A percentile compares a stretch with the other conserved stretches of the same genome.
These are phyloP conservation scores for Malus orientalis DNA, from an alignment of 306 rosid species.

Conservation along the genomic window DNA sequence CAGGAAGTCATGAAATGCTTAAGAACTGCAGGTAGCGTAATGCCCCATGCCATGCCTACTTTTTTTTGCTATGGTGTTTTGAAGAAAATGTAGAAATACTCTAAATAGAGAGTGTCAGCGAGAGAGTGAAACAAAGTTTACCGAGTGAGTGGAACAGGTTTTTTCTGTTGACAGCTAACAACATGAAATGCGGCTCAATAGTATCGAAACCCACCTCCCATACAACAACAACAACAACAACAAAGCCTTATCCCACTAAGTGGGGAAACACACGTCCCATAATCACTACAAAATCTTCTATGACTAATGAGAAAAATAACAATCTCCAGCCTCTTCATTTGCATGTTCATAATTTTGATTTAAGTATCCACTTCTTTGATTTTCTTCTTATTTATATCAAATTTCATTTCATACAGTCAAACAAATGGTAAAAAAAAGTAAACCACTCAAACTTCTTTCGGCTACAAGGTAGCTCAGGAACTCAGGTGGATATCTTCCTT, in stretches of 20 bases:
- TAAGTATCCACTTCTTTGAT: background rate
- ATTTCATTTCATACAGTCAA: background rate
- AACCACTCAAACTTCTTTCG: background rate
- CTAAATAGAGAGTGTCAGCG: background rate
- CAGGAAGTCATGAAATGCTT: conserved; percentile 2
- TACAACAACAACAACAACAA: too few species aligned
- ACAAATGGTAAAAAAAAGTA: background rate
- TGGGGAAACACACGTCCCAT: background rate
- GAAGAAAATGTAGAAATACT: background rate
- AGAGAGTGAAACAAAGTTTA: background rate
- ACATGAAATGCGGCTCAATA: background rate
- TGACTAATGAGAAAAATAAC: background rate
- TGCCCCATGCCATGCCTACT: background rate
- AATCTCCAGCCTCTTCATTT: background rate
- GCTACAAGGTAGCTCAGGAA: background rate
- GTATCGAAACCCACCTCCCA: background rate
- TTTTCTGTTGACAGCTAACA: background rate
- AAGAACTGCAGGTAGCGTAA: background rate
- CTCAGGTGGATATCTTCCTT: background rate
- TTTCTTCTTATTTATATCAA: background rate
- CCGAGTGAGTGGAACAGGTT: background rate
- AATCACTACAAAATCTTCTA: background rate
- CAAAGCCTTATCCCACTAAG: too few species aligned
- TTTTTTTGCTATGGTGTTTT: background rate
- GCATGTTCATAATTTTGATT: background rate